A percentile compares a stretch with the other conserved stretches of the same genome.
Conservation (phyloP, 768 basidiomycete species). For the Podaxis sp. region DNA sequence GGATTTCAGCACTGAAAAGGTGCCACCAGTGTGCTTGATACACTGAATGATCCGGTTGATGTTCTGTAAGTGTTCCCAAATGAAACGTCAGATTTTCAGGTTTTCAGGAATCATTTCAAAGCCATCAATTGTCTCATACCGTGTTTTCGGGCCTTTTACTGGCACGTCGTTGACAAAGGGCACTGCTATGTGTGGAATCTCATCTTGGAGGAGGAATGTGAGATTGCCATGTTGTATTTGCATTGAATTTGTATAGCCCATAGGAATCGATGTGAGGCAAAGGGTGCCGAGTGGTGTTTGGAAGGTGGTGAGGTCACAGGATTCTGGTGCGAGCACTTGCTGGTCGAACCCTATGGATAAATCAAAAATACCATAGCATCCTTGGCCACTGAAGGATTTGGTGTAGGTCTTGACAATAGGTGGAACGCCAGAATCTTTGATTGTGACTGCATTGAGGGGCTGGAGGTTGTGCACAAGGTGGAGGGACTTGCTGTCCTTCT, state of each 20-base stretch:
- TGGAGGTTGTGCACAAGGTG: no score
- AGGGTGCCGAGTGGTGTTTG: slow-evolving; percentile 34
- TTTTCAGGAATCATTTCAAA: slow-evolving; percentile 8
- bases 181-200: slow-evolving; percentile 24
- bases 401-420: no score
- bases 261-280: slow-evolving; percentile 33
- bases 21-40: slow-evolving; percentile 29
- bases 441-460: no score
- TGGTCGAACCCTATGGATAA: slow-evolving; percentile 30
- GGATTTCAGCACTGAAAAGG: slow-evolving; percentile 31
- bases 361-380: no score
- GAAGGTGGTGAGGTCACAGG: slow-evolving; percentile 40
- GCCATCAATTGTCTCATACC: slow-evolving; percentile 23
- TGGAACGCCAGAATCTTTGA: no score
- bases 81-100: slow-evolving; percentile 24
- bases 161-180: slow-evolving; percentile 35
- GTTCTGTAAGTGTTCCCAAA: slow-evolving; percentile 26
- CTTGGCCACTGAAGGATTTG: no score
- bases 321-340: slow-evolving; percentile 18
- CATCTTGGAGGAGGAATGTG: slow-evolving; percentile 28
- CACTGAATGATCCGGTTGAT: slow-evolving; percentile 20
- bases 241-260: slow-evolving; percentile 41
- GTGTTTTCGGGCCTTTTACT: slow-evolving; percentile 30
- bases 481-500: no score
- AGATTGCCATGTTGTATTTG: slow-evolving; percentile 34